Evolutionary conservation across 2,329 filamentous ascomycete species (phyloP).

Genomic region (Fusarium gaditjirri): DNA sequence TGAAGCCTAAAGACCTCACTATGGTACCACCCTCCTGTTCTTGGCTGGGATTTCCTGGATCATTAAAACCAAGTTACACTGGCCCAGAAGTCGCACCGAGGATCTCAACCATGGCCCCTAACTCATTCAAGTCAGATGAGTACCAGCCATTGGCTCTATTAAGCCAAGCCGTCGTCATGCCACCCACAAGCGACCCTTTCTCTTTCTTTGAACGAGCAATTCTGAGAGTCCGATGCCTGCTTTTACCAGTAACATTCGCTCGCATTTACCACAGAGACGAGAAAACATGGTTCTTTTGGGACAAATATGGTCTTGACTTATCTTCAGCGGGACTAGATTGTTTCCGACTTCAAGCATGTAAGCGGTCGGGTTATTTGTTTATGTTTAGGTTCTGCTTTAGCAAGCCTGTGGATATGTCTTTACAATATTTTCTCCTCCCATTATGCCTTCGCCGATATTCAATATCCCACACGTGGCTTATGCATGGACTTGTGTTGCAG

Average conservation of each 20-base stretch:
- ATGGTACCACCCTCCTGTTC: not conserved
- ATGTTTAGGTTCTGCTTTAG: accelerated
- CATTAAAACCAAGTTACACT: accelerated
- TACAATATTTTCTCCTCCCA: accelerated
- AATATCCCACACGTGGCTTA: too few relatives aligned
- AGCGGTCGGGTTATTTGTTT: accelerated
- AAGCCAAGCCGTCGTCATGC: accelerated
- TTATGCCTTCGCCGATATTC: not conserved
- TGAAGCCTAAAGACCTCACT: accelerated
- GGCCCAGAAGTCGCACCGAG: accelerated
- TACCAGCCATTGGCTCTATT: not conserved
- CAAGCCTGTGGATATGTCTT: accelerated
- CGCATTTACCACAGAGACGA: accelerated
- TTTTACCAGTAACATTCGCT: not conserved
- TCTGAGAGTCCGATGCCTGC: not conserved
- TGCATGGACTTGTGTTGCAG: not conserved
- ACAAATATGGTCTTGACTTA: accelerated
- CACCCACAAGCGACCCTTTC: not conserved
- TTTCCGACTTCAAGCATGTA: accelerated
- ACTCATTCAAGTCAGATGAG: not conserved
- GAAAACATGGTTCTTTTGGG: not conserved
- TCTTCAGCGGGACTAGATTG: not conserved
- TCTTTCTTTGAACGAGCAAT: not conserved
- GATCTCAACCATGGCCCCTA: accelerated
- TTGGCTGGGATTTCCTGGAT: not conserved